Conservation (phyloP, 2,329 filamentous ascomycete genomes). For the Scytalidium lignicola region DNA sequence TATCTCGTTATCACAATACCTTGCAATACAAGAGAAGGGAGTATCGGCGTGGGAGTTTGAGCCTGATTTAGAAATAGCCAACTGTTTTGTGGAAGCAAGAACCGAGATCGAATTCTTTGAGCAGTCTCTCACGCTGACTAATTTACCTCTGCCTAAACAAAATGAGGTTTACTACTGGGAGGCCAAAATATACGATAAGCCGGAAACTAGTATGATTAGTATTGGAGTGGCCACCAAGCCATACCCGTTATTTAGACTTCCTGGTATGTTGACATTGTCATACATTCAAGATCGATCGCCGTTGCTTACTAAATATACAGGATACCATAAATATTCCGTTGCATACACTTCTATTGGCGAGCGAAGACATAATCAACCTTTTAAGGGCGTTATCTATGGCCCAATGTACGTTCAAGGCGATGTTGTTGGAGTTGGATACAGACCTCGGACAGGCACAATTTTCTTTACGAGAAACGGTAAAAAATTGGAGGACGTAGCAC, state of each 20-base stretch:
- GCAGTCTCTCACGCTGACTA: constrained; percentile 78
- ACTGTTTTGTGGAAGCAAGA: constrained; percentile 93
- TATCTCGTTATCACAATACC: constrained; percentile 93
- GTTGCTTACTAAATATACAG: constrained; percentile 37
- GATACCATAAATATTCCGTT: constrained; percentile 87
- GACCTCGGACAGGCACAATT: constrained; percentile 86
- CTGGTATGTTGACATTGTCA: constrained; percentile 55
- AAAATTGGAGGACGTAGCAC: constrained; percentile 88
- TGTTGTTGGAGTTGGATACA: constrained; percentile 91
- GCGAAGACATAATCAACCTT: constrained; percentile 90
- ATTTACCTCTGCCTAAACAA: constrained; percentile 93
- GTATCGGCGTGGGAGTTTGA: constrained; percentile 99
- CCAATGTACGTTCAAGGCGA: constrained; percentile 87
- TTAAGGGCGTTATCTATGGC: constrained; percentile 72
- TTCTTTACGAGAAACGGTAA: constrained; percentile 99
- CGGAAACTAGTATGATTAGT: constrained; percentile 78
- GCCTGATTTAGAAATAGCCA: constrained; percentile 96
- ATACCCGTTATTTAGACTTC: constrained; percentile 89
- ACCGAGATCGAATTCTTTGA: constrained; percentile 99
- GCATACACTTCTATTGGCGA: constrained; percentile 86
- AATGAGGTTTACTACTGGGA: constrained; percentile 99
- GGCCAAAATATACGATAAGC: constrained; percentile 96
- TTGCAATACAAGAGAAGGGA: constrained; percentile 98
- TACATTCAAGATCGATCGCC: background rate
- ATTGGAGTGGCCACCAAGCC: constrained; percentile 96